Evolutionary conservation across 345 rosid genomes (phyloP), one percentile per base, ranked within the genome.

Genomic region (Eucalyptus fibrosa): DNA sequence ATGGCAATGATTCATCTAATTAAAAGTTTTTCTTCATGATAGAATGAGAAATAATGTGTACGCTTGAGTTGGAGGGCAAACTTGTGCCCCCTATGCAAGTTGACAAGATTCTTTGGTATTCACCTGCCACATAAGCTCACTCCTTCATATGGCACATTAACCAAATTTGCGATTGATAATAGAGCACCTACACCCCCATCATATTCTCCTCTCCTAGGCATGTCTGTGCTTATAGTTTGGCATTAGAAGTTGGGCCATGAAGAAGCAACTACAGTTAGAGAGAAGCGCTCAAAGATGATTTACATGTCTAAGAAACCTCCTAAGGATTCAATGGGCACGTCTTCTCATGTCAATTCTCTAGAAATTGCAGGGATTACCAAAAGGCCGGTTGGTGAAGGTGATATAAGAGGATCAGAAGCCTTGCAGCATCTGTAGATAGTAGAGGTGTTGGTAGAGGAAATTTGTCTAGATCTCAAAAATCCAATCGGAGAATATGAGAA

Each of bases 301-400:
- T 16, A 50, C 19, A 34, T 59, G 28, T 16, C 86, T 21, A 88
- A 90, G 60, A 90, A 90, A 81, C 21, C 88, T 86, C 19, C 23
- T 89, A 51, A 55, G 14, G 50, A 50, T 86, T 28, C 11, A 50
- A 9, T 32, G 40, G 51, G 53, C 28, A 34, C 5, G 28, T 16
- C 69, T 21, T 86, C 72, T 37, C 8, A 86, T 47, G 88, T 40
- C 86, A 88, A 21, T 88, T 90, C 42, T 12, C 56, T 81, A 13
- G 90, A 86, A 80, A 90, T 51, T 86, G 90, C 34, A 32, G 89
- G 92, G 86, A 91, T 87, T 90, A 91, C 86, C 88, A 67, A 34
- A 91, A 92, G 92, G 49, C 86, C 50, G 49, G 47, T 32, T 16
- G 88, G 83, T 88, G 87, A 60, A 69, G 59, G 83, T 50, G 47